Evolutionary conservation across 768 basidiomycete genomes (phyloP).

Genomic region (Exsudoporus frostii): DNA sequence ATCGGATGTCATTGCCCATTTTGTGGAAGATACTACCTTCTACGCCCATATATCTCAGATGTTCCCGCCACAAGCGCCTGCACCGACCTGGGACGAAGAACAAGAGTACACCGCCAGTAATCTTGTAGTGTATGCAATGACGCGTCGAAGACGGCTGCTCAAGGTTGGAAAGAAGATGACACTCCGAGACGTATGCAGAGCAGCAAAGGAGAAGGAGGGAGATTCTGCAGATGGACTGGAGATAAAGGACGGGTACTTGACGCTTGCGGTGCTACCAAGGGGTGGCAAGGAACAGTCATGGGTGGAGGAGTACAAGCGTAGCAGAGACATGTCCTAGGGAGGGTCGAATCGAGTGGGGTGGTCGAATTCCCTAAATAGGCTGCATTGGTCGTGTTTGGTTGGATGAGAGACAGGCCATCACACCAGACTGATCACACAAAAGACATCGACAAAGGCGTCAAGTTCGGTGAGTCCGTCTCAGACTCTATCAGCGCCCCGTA

Average conservation of each 20-base stretch:
- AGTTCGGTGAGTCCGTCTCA: slow-evolving; percentile 61
- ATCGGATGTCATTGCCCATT: slow-evolving; percentile 85
- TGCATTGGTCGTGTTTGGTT: slow-evolving; percentile 32
- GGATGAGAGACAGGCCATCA: slow-evolving; percentile 2
- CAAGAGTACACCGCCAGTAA: slow-evolving; percentile 62
- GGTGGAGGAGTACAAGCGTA: slow-evolving; percentile 83
- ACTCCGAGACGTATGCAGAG: slow-evolving; percentile 68
- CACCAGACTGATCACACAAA: slow-evolving; percentile 17
- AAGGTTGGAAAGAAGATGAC: slow-evolving; percentile 93
- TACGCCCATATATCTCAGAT: slow-evolving; percentile 71
- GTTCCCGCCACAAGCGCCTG: slow-evolving; percentile 70
- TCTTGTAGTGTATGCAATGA: slow-evolving; percentile 82
- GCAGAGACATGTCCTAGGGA: slow-evolving; percentile 31
- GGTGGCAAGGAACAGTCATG: slow-evolving; percentile 76
- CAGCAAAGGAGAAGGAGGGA: slow-evolving; percentile 57
- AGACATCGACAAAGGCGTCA: slow-evolving; percentile 55
- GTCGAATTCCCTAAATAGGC: slow-evolving; percentile 14
- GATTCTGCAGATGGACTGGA: slow-evolving; percentile 75
- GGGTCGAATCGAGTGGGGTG: background rate
- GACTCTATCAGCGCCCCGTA: slow-evolving; percentile 20
- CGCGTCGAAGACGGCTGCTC: slow-evolving; percentile 67
- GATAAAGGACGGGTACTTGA: slow-evolving; percentile 76
- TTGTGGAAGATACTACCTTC: slow-evolving; percentile 84
- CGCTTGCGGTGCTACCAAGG: slow-evolving; percentile 75
- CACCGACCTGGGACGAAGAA: slow-evolving; percentile 74